Base-by-base conservation (phyloP, 495 filamentous ascomycete species). In the Penicillium maclennaniae region DNA sequence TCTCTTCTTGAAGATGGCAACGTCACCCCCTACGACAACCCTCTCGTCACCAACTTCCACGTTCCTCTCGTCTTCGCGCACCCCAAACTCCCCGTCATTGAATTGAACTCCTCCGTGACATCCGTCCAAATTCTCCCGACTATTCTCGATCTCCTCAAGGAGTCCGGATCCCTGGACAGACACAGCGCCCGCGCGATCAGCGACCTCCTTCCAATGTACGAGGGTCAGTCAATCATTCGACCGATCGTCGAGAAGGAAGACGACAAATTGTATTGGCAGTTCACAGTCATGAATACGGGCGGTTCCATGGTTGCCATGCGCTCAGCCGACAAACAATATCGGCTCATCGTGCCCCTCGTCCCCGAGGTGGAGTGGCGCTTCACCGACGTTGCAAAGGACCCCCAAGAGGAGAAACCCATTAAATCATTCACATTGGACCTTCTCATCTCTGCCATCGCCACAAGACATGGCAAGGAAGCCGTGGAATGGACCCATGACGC, bases 11-110 rank as follows among this genome's bases (percentile, higher is more conserved):
- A 76, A 37, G 70, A 77, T 43, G 66, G 69, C 47, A 69, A 68
- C 10, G 57, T 73, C 36, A 74, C 75, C 9, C 72, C 74, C 12
- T 80, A 78, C 47, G 72, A 74, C 49, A 80, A 80, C 59, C 75
- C 75, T 7, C 73, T 78, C 43, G 65, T 77, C 46, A 68, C 68
- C 49, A 79, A 72, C 59, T 74, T 79, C 61, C 71, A 75, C 51
- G 73, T 80, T 6, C 77, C 77, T 6, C 62, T 80, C n/a, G 63
- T 79, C 23, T 65, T 80, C 16, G 69, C 55, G 4, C 75, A 80
- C 55, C 77, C 77, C 0, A 56, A 69, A 26, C 61, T 80, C 0
- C 75, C 76, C 1, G 55, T 66, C 3, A 63, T 79, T 44, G 62
- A 76, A 28, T 46, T 80, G 34, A 64, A 69, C 47, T 67, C 65